Conservation (phyloP, 192 early-diverging fungal genomes). For the Umbelopsis isabellina region DNA sequence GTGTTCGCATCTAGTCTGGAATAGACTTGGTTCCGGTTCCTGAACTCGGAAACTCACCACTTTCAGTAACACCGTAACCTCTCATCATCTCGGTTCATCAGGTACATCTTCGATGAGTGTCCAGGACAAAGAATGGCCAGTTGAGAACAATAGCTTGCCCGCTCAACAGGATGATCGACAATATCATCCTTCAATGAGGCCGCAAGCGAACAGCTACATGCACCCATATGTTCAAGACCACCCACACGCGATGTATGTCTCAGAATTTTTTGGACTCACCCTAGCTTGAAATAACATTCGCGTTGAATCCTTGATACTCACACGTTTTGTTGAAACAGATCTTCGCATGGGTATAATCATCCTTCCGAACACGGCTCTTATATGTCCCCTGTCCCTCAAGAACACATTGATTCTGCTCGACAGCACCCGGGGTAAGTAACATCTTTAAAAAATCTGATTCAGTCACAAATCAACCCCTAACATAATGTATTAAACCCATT, state of each 20-base stretch:
- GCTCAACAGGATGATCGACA: slow-evolving; percentile 20
- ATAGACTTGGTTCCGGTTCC: slow-evolving; percentile 3
- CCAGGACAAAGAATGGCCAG: slow-evolving; percentile 21
- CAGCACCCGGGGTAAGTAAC: slow-evolving; percentile 5
- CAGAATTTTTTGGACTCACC: background rate
- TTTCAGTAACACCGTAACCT: background rate
- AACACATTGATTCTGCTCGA: background rate
- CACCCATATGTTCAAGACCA: slow-evolving; percentile 13
- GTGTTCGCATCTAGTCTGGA: background rate
- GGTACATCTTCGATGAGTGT: slow-evolving; percentile 19
- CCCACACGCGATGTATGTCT: slow-evolving; percentile 20
- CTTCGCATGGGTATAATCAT: slow-evolving; percentile 9
- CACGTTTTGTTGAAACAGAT: background rate
- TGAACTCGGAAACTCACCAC: background rate
- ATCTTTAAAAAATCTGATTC: too few species aligned
- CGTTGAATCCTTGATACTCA: background rate
- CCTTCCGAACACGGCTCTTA: slow-evolving; percentile 9
- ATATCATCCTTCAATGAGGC: slow-evolving; percentile 11
- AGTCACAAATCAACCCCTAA: too few species aligned
- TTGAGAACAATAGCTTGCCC: slow-evolving; percentile 7
- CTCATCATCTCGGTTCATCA: slow-evolving; percentile 21
- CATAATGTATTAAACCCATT: background rate
- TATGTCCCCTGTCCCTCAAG: background rate
- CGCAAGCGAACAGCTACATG: slow-evolving; percentile 1
- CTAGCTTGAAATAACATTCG: background rate